Evolutionary conservation across 768 basidiomycete genomes (phyloP).

Genomic region (Suillus subaureus): DNA sequence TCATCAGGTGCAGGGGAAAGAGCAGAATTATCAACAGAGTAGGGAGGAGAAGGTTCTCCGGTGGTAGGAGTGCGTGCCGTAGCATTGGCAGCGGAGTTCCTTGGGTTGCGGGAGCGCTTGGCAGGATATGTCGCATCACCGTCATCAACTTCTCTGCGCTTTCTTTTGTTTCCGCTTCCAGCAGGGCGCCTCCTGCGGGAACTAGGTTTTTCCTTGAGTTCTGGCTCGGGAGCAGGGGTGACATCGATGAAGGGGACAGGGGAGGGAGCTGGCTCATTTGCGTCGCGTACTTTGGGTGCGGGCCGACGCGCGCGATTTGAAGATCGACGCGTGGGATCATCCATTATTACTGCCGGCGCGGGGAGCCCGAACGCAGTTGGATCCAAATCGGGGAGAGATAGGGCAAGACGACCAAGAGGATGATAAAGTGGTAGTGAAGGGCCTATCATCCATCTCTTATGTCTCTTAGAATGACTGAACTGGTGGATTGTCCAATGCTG

Average conservation of each 20-base stretch:
- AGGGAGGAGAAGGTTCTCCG: conserved; percentile 48
- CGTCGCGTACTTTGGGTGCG: conserved; percentile 52
- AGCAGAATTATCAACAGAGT: conserved; percentile 29
- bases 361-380: conserved; percentile 59
- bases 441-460: conserved; percentile 27
- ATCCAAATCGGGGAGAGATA: conserved; percentile 67
- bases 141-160: conserved; percentile 61
- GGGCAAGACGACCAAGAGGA: conserved; percentile 61
- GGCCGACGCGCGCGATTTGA: conserved; percentile 50
- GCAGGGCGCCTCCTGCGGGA: conserved; percentile 49
- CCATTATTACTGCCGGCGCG: conserved; percentile 41
- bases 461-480: conserved; percentile 15
- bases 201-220: conserved; percentile 45
- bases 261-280: conserved; percentile 39
- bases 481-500: conserved; percentile 14
- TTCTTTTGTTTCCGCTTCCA: conserved; percentile 53
- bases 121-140: conserved; percentile 73
- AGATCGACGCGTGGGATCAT: conserved; percentile 45
- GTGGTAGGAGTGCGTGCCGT: conserved; percentile 27
- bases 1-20: conserved; percentile 30
- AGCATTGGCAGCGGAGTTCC: conserved; percentile 34
- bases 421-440: conserved; percentile 67
- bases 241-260: conserved; percentile 17
- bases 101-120: conserved; percentile 59
- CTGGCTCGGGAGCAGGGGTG: conserved; percentile 37